These are phyloP conservation scores for Suhomyces coccinellae DNA, from an alignment of 1,139 yeast genomes.

Conservation along the genomic window DNA sequence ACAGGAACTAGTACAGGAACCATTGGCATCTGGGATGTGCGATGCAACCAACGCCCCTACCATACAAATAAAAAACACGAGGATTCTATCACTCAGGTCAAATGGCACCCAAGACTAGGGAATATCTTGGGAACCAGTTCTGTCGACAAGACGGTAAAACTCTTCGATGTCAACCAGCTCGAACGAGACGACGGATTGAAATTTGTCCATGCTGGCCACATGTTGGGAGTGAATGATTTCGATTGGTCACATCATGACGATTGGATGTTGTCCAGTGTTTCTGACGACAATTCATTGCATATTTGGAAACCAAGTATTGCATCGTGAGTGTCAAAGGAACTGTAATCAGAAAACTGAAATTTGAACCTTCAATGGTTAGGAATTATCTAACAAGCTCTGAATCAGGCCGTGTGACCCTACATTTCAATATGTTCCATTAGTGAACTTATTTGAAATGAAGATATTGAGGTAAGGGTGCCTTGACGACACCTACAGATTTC, in stretches of 20 bases:
- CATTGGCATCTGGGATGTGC: slow-evolving; percentile 68
- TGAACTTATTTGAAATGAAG: too few species aligned
- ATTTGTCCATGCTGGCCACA: slow-evolving; percentile 88
- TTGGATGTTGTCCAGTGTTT: slow-evolving; percentile 79
- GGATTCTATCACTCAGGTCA: slow-evolving; percentile 64
- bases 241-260: slow-evolving; percentile 83
- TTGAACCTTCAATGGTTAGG: too few species aligned
- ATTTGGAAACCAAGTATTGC: slow-evolving; percentile 63
- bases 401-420: too few species aligned
- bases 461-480: too few species aligned
- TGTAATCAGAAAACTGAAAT: too few species aligned
- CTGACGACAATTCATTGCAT: slow-evolving; percentile 87
- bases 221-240: slow-evolving; percentile 82
- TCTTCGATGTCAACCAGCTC: slow-evolving; percentile 61
- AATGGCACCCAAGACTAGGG: slow-evolving; percentile 73
- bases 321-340: not conserved
- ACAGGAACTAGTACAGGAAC: slow-evolving; percentile 69
- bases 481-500: too few species aligned
- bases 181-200: slow-evolving; percentile 45
- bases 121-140: slow-evolving; percentile 73
- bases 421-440: too few species aligned
- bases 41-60: slow-evolving; percentile 34
- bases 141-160: slow-evolving; percentile 63
- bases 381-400: too few species aligned
- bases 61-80: slow-evolving; percentile 51